Conservation (phyloP, 1,139 yeast species). For the Kodamaea alishanica region DNA sequence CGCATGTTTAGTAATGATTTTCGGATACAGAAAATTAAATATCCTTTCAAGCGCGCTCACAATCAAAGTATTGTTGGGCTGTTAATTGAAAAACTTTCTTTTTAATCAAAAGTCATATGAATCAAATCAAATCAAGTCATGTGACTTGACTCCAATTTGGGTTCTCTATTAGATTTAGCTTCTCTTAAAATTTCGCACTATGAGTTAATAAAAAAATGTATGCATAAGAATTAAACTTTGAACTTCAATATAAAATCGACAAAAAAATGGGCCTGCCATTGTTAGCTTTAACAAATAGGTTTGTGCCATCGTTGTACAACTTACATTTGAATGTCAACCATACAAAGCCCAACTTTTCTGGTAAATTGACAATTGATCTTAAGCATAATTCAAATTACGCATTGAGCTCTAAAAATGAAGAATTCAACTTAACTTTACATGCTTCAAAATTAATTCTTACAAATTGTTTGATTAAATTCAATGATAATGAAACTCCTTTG, state of each 20-base stretch:
- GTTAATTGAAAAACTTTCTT: too few species aligned
- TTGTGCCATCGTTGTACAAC: constrained; percentile 43
- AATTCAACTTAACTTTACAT: constrained; percentile 35
- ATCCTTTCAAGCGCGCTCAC: too few species aligned
- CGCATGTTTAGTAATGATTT: too few species aligned
- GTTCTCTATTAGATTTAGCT: too few species aligned
- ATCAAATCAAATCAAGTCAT: too few species aligned
- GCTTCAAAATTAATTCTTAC: constrained; percentile 39
- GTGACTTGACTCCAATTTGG: too few species aligned
- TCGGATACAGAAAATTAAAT: too few species aligned
- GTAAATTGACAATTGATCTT: constrained; percentile 38
- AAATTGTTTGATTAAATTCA: constrained; percentile 16
- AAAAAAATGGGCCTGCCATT: constrained; percentile 3
- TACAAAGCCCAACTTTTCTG: constrained; percentile 54
- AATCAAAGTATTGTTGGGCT: too few species aligned
- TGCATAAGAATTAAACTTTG: too few species aligned
- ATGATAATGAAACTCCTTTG: constrained; percentile 10
- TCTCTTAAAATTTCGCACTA: too few species aligned
- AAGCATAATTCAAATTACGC: constrained; percentile 15
- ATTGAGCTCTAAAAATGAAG: constrained; percentile 10
- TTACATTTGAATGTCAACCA: constrained; percentile 44
- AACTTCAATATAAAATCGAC: background rate
- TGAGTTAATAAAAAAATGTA: too few species aligned
- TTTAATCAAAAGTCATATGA: too few species aligned
- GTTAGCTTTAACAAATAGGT: constrained; percentile 27